phyloP scores from a whole-genome alignment of 2,329 filamentous ascomycete genomes.

The Harringtonia aguacate region DNA sequence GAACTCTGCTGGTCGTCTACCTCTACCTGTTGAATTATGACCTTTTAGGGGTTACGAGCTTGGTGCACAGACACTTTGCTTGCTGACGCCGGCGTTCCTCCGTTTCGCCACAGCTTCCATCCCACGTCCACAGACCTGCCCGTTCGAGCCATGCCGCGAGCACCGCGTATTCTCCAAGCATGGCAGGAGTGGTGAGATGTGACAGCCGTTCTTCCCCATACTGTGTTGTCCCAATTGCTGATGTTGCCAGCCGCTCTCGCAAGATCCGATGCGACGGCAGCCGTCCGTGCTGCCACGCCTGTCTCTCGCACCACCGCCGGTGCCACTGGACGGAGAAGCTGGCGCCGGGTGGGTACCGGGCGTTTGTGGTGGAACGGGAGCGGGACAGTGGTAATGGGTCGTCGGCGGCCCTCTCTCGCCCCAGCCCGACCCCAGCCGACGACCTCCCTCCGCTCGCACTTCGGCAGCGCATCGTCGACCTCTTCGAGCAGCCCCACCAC shows the following conservation, averaged over 20 bases:
- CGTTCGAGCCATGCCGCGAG: background rate
- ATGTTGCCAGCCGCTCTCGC: background rate
- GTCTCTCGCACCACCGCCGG: background rate
- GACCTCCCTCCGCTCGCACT: background rate
- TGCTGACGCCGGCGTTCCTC: too few relatives aligned
- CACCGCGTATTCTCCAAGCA: background rate
- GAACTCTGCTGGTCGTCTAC: too few relatives aligned
- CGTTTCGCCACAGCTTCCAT: too few relatives aligned
- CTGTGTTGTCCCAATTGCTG: background rate
- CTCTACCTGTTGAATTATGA: too few relatives aligned
- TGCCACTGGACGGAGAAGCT: background rate
- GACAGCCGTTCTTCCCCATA: background rate
- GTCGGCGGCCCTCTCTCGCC: background rate
- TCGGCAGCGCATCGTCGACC: background rate
- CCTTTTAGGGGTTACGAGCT: too few relatives aligned
- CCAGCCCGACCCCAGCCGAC: too few relatives aligned
- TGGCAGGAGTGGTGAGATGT: background rate
- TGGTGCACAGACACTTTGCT: too few relatives aligned
- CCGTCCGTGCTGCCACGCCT: background rate
- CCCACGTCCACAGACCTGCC: too few relatives aligned
- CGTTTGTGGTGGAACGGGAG: too few relatives aligned
- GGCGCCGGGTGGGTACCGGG: background rate
- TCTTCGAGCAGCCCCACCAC: constrained; percentile 1
- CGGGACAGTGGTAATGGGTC: background rate
- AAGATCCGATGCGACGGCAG: constrained; percentile 3